These are phyloP conservation scores for Backusella tarrabulga DNA, from an alignment of 192 early-diverging fungal species.

Conservation along the genomic window DNA sequence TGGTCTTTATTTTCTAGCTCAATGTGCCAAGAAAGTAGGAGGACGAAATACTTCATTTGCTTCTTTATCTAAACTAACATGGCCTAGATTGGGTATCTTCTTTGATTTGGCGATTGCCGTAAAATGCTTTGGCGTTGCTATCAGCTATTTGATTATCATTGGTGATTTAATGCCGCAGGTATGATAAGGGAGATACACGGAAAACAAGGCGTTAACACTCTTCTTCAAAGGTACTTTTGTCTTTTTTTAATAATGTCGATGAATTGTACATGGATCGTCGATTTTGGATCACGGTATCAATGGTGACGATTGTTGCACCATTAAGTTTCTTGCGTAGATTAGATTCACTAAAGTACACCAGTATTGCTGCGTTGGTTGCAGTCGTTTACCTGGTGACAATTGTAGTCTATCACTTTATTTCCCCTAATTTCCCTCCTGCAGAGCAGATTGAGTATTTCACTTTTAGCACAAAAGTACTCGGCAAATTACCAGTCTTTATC, in stretches of 20 bases:
- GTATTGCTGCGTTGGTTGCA: slow-evolving; percentile 79
- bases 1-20: slow-evolving; percentile 84
- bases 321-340: slow-evolving; percentile 79
- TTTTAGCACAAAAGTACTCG: slow-evolving; percentile 64
- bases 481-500: slow-evolving; percentile 91
- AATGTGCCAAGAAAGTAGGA: slow-evolving; percentile 70
- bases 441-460: slow-evolving; percentile 60
- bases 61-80: slow-evolving; percentile 87
- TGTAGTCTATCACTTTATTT: slow-evolving; percentile 75
- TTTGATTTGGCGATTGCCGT: slow-evolving; percentile 98
- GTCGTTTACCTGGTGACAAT: slow-evolving; percentile 86
- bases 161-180: slow-evolving; percentile 90
- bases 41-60: slow-evolving; percentile 89
- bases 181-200: neutral
- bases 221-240: slow-evolving; percentile 28
- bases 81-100: slow-evolving; percentile 80
- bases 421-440: slow-evolving; percentile 51
- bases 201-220: neutral
- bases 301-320: slow-evolving; percentile 66
- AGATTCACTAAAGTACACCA: slow-evolving; percentile 90
- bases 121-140: slow-evolving; percentile 97
- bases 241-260: slow-evolving; percentile 4
- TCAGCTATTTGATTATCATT: slow-evolving; percentile 94
- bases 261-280: slow-evolving; percentile 56
- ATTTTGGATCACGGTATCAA: slow-evolving; percentile 86